These are phyloP conservation scores for Scedosporium dehoogii DNA, from an alignment of 2,329 filamentous ascomycete species.

Conservation along the genomic window DNA sequence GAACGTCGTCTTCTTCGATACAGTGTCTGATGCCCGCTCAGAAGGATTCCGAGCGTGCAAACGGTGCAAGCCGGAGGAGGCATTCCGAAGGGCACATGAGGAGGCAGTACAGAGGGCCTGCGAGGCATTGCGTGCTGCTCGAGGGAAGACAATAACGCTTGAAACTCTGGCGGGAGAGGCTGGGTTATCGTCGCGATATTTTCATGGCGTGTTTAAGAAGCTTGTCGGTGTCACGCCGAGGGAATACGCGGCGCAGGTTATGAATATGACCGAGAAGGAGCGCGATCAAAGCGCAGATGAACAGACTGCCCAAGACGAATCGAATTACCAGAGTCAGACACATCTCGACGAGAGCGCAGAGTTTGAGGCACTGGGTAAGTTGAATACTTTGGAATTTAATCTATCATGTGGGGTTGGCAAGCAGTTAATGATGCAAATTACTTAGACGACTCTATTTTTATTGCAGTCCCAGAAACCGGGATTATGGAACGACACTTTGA, in stretches of 20 bases:
- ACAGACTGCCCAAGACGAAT: too few relatives aligned
- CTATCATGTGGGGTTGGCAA: too few relatives aligned
- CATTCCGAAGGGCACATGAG: neutral
- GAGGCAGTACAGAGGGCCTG: constrained; percentile 18
- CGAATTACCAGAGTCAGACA: too few relatives aligned
- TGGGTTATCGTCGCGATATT: constrained; percentile 46
- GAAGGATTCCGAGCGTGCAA: constrained; percentile 48
- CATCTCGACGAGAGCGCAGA: too few relatives aligned
- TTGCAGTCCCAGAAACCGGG: too few relatives aligned
- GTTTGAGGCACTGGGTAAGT: too few relatives aligned
- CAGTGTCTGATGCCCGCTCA: constrained; percentile 29
- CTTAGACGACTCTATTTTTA: too few relatives aligned
- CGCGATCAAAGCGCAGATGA: too few relatives aligned
- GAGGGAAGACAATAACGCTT: constrained; percentile 20
- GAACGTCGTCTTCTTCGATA: constrained; percentile 47
- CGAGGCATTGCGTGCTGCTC: constrained; percentile 11
- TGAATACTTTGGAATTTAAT: too few relatives aligned
- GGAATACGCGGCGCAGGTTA: constrained; percentile 16
- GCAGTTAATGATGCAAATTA: too few relatives aligned
- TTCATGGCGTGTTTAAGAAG: constrained; percentile 49
- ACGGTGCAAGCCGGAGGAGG: constrained; percentile 35
- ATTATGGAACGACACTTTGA: too few relatives aligned
- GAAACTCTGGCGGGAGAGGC: constrained; percentile 38
- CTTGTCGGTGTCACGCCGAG: constrained; percentile 37
- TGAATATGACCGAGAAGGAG: neutral